These are phyloP conservation scores for Naganishia antarctica DNA, from an alignment of 768 basidiomycete species.

Conservation along the genomic window DNA sequence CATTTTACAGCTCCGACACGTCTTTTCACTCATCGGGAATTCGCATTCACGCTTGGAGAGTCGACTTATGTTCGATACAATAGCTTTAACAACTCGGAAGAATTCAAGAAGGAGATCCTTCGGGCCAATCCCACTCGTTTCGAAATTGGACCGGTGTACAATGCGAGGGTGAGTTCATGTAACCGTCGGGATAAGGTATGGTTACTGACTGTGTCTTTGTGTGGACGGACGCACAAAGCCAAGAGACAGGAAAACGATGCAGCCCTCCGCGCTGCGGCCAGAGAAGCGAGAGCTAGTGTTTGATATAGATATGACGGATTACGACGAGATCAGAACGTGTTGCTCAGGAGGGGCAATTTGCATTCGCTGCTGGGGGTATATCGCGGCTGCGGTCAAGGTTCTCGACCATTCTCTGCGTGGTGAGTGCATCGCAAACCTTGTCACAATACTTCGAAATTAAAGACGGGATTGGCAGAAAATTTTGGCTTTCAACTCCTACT, in stretches of 20 bases:
- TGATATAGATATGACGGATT: constrained; percentile 99
- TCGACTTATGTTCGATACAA: constrained; percentile 94
- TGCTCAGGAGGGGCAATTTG: constrained; percentile 89
- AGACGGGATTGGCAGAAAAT: too few relatives aligned
- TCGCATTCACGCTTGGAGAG: constrained; percentile 83
- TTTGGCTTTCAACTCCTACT: constrained; percentile 85
- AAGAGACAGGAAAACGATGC: constrained; percentile 77
- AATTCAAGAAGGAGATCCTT: constrained; percentile 84
- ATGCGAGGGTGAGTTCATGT: constrained; percentile 59
- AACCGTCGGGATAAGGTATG: constrained; percentile 9
- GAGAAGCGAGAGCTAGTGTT: constrained; percentile 87
- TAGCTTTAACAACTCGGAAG: constrained; percentile 76
- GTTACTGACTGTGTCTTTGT: neutral
- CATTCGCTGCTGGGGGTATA: constrained; percentile 88
- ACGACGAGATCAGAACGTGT: constrained; percentile 90
- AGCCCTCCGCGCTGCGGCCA: constrained; percentile 65
- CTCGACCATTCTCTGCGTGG: constrained; percentile 69
- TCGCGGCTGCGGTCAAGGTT: constrained; percentile 82
- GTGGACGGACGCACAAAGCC: constrained; percentile 61
- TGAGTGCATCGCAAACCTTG: too few relatives aligned
- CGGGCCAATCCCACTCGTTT: constrained; percentile 84
- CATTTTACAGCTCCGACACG: constrained; percentile 55
- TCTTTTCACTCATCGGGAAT: constrained; percentile 88
- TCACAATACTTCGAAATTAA: too few relatives aligned
- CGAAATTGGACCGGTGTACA: constrained; percentile 94